Percentiles rank a stretch among this genome's conserved stretches.
These are phyloP conservation scores for Scortechinia acanthostroma DNA, from an alignment of 2,329 filamentous ascomycete genomes.

Conservation along the genomic window DNA sequence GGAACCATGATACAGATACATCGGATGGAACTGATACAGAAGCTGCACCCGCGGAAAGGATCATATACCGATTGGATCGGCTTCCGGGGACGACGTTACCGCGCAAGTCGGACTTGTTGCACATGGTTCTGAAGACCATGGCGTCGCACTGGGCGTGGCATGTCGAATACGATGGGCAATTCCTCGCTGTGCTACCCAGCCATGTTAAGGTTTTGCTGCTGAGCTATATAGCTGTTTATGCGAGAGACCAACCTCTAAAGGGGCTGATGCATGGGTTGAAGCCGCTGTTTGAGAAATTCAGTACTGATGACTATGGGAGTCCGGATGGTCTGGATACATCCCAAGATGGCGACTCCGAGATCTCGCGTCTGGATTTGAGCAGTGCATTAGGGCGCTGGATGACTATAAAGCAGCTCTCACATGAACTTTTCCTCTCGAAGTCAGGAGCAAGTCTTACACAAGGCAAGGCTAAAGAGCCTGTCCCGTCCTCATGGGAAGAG, in stretches of 20 bases:
- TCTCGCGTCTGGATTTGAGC: neutral
- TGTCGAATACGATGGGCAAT: conserved; percentile 44
- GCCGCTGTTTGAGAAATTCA: conserved; percentile 28
- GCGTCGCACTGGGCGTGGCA: conserved; percentile 47
- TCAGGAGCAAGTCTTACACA: neutral
- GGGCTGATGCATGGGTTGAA: conserved; percentile 29
- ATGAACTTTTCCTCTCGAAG: neutral
- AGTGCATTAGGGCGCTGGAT: neutral
- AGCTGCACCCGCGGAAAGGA: conserved; percentile 3
- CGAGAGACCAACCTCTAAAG: conserved; percentile 23
- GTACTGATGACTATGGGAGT: neutral
- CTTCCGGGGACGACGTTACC: conserved; percentile 29
- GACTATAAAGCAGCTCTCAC: neutral
- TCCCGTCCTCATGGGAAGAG: neutral
- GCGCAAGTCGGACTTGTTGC: conserved; percentile 29
- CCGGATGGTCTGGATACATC: conserved; percentile 4
- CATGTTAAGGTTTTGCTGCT: conserved; percentile 41
- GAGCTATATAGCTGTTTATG: conserved; percentile 44
- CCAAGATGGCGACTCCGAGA: conserved; percentile 8
- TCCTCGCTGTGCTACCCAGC: conserved; percentile 39
- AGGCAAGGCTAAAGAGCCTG: neutral
- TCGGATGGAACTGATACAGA: conserved; percentile 5
- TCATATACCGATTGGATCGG: conserved; percentile 20
- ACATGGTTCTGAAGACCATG: conserved; percentile 41
- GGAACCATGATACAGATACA: conserved; percentile 7